Evolutionary conservation across 106 monocot genomes (phyloP), one percentile per base, ranked within the genome.

Genomic region (Triglochin maritima): DNA sequence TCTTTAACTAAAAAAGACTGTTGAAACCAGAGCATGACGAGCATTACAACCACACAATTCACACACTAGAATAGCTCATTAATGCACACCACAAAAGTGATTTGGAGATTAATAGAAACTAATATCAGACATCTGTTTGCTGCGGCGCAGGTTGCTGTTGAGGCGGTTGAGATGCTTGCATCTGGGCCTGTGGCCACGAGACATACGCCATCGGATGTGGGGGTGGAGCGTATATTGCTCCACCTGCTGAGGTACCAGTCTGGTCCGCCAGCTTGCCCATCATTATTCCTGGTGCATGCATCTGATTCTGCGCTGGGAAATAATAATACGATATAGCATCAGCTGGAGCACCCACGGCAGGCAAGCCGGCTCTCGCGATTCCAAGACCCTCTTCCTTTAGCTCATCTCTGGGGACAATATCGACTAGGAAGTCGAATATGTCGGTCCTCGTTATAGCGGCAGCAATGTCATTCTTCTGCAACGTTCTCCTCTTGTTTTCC

Each of bases 351-450:
- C 79, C 81, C 2, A 86, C 67, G 9, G 67, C 67, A 2, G 74
- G 77, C 66, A 88, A 65, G 50, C 78, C 50, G 17, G 71, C 71
- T 17, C 77, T 71, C 0, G 68, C 41, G 50, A 80, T 72, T 67
- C 82, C 82, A 10, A 87, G 62, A 5, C 83, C 79, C 46, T 83
- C 89, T 44, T 86, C 89, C 68, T 83, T 89, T 60, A 90, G 44
- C 58, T 81, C 78, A 59, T 89, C 89, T 44, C 83, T 81, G 2
- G 81, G 86, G 9, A 89, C 83, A 17, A 89, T 86, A 73, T 89
- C 89, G 8, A 89, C 85, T 17, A 89, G 61, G 70, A 89, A 89
- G 46, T 89, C 89, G 57, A 89, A 89, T 54, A 85, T 85, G 67
- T 89, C 89, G 8, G 85, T 89, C 45, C 80, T 71, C 5, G 75